Percentiles rank a stretch among this genome's conserved stretches.
Conservation (phyloP, 176 grass and related monocot genomes). For the Typha latifolia region DNA sequence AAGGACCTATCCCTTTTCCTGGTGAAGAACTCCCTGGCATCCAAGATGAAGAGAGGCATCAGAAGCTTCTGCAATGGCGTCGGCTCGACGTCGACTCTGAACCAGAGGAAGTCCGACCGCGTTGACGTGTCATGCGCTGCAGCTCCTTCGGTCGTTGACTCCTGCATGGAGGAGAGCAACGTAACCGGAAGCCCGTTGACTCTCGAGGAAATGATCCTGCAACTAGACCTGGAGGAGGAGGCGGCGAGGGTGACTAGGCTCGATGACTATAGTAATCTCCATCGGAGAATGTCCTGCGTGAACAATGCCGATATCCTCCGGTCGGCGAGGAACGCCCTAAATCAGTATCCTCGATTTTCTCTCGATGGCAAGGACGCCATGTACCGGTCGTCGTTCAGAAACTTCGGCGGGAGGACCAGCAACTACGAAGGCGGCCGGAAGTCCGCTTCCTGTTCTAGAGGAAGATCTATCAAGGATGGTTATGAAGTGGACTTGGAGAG, state of each 20-base stretch:
- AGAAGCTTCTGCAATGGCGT: conserved; percentile 54
- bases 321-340: conserved; percentile 62
- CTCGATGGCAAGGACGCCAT: conserved; percentile 88
- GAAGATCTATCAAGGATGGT: conserved; percentile 7
- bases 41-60: conserved; percentile 48
- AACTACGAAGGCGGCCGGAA: background rate
- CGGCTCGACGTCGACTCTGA: conserved; percentile 54
- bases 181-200: conserved; percentile 21
- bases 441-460: conserved; percentile 26
- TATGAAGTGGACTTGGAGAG: conserved; percentile 63
- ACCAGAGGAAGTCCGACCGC: conserved; percentile 24
- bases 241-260: conserved; percentile 31
- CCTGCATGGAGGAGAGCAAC: conserved; percentile 43
- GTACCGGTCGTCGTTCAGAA: conserved; percentile 67
- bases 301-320: conserved; percentile 70
- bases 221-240: conserved; percentile 79
- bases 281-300: conserved; percentile 77
- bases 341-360: conserved; percentile 86
- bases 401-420: conserved; percentile 15
- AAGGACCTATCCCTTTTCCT: conserved; percentile 35
- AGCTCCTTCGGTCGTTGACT: conserved; percentile 30
- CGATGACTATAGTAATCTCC: conserved; percentile 16
- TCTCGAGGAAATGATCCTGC: conserved; percentile 93
- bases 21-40: conserved; percentile 24
- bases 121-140: conserved; percentile 25